Percentiles rank a stretch among this genome's conserved stretches.
Evolutionary conservation across 768 basidiomycete species (phyloP).

Genomic region (Podaxis pistillaris): DNA sequence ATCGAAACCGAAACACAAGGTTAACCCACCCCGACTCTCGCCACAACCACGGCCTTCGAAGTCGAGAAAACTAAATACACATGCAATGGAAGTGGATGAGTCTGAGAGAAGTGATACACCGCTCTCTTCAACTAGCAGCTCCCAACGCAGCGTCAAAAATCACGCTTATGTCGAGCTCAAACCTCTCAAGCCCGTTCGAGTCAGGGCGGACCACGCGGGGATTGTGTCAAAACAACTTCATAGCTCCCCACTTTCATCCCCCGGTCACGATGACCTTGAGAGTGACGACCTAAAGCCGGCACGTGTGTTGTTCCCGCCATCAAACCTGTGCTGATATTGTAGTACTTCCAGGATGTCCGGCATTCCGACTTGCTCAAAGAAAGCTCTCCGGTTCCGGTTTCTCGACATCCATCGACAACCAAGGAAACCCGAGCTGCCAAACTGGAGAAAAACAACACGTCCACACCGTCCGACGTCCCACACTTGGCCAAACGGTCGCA

Average conservation of each 20-base stretch:
- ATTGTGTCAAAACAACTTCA: not conserved
- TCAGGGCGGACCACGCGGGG: not conserved
- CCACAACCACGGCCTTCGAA: no score
- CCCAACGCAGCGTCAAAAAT: constrained; percentile 5
- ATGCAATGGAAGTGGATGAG: not conserved
- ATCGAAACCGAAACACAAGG: not conserved
- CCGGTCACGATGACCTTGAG: not conserved
- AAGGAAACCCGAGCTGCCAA: not conserved
- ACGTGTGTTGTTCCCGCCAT: not conserved
- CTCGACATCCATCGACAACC: not conserved
- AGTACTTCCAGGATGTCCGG: not conserved
- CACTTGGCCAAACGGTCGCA: not conserved
- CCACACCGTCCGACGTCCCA: not conserved
- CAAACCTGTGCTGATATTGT: not conserved
- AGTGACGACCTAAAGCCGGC: not conserved
- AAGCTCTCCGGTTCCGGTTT: not conserved
- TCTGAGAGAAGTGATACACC: not conserved
- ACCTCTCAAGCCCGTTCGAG: not conserved
- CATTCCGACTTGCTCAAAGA: not conserved
- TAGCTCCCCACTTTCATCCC: not conserved
- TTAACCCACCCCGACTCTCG: no score
- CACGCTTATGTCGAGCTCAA: constrained; percentile 11
- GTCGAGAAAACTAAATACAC: no score
- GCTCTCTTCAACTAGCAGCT: not conserved
- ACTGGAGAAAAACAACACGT: not conserved